These are phyloP conservation scores for Saccharomyces kudriavzevii DNA, from an alignment of 805 yeast genomes.

Conservation along the genomic window DNA sequence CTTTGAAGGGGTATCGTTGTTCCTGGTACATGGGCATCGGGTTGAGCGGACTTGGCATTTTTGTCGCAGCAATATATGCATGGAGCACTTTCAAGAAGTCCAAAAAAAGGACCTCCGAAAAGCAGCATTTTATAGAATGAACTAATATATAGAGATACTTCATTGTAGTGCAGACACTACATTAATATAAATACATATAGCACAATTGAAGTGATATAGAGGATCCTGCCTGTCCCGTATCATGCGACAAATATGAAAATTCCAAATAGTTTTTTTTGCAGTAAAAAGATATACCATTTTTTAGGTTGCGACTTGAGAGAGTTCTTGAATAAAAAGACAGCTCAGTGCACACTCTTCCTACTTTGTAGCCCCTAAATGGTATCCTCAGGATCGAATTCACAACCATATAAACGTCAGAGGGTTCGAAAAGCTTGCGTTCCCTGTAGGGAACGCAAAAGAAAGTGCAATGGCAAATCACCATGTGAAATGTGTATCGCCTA, in stretches of 20 bases:
- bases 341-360: background rate
- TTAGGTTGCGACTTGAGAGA: background rate
- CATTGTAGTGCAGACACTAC: background rate
- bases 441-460: constrained; percentile 3
- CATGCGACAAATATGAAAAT: background rate
- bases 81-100: background rate
- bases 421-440: constrained; percentile 4
- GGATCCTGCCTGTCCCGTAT: background rate
- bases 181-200: background rate
- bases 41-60: background rate
- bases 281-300: background rate
- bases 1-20: background rate
- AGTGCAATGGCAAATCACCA: constrained; percentile 2
- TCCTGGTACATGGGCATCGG: background rate
- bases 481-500: constrained; percentile 2
- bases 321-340: background rate
- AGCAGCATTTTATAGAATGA: background rate
- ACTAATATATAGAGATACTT: background rate
- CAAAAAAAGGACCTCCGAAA: background rate
- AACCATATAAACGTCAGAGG: constrained; percentile 1
- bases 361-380: background rate
- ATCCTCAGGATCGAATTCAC: background rate
- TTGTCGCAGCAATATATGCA: background rate
- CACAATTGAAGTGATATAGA: background rate
- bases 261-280: background rate